A percentile compares a stretch with the other conserved stretches of the same genome.
Evolutionary conservation across 345 rosid species (phyloP).

Genomic region (Corchorus capsularis): DNA sequence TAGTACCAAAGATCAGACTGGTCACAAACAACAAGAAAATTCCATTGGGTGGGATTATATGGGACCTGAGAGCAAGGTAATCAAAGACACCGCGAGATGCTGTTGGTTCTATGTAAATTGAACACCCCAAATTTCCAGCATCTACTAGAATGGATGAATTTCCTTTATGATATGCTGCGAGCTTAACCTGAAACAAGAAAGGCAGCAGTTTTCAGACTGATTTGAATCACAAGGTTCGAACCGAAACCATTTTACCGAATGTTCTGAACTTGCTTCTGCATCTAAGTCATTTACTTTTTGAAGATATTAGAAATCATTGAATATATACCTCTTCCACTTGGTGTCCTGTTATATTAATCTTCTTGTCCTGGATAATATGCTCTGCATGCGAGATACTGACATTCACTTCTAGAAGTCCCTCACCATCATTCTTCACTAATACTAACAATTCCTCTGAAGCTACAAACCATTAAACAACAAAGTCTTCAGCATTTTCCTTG

Average conservation of each 20-base stretch:
- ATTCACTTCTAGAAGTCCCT: constrained; percentile 21
- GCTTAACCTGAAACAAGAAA: constrained; percentile 31
- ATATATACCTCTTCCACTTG: constrained; percentile 31
- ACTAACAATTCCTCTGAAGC: constrained; percentile 34
- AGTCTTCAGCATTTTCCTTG: background rate
- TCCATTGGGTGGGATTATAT: constrained; percentile 55
- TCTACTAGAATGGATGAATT: constrained; percentile 31
- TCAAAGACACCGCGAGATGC: constrained; percentile 30
- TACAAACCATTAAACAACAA: constrained; percentile 18
- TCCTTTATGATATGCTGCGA: constrained; percentile 19
- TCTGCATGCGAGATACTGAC: constrained; percentile 23
- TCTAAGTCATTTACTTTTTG: background rate
- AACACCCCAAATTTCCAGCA: constrained; percentile 39
- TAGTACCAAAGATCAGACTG: constrained; percentile 41
- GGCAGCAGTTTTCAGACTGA: background rate
- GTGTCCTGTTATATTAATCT: constrained; percentile 22
- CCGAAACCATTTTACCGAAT: background rate
- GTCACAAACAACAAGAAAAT: constrained; percentile 52
- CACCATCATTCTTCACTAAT: constrained; percentile 42
- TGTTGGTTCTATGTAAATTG: constrained; percentile 26
- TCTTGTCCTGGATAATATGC: background rate
- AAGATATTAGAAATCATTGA: background rate
- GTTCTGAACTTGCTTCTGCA: background rate
- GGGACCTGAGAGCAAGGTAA: constrained; percentile 43
- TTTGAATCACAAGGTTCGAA: background rate